These are phyloP conservation scores for Polyplosphaeria fusca DNA, from an alignment of 495 filamentous ascomycete genomes.

Conservation along the genomic window DNA sequence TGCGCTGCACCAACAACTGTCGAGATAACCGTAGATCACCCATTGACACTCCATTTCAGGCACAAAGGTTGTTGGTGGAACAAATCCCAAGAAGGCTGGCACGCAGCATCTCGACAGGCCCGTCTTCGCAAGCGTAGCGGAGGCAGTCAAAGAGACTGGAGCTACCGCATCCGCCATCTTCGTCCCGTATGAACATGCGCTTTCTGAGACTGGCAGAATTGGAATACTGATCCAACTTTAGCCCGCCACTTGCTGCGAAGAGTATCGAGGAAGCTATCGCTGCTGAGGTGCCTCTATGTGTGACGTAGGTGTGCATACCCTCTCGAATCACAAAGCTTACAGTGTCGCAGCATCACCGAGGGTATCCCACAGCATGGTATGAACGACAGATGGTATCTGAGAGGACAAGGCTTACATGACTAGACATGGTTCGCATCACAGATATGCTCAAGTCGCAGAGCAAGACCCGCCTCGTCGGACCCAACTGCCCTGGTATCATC, in stretches of 20 bases:
- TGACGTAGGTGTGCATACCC: slow-evolving; percentile 58
- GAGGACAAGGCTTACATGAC: slow-evolving; percentile 14
- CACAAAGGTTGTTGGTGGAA: slow-evolving; percentile 95
- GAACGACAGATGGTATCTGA: slow-evolving; percentile 20
- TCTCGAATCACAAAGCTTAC: slow-evolving; percentile 23
- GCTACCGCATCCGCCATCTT: slow-evolving; percentile 94
- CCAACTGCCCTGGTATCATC: slow-evolving; percentile 99
- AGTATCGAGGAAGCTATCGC: slow-evolving; percentile 96
- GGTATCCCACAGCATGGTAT: slow-evolving; percentile 94
- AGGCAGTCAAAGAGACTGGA: slow-evolving; percentile 88
- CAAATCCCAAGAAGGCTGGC: slow-evolving; percentile 98
- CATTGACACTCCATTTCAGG: slow-evolving; percentile 54
- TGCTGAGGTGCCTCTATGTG: slow-evolving; percentile 87
- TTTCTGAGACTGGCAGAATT: background rate
- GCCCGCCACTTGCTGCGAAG: slow-evolving; percentile 83
- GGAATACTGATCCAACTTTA: slow-evolving; percentile 40
- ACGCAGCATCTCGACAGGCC: slow-evolving; percentile 82
- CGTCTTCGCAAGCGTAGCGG: slow-evolving; percentile 84
- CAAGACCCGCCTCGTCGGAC: slow-evolving; percentile 94
- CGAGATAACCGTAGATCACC: slow-evolving; percentile 28
- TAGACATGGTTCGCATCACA: slow-evolving; percentile 99
- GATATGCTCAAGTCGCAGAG: slow-evolving; percentile 95
- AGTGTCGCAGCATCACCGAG: slow-evolving; percentile 91
- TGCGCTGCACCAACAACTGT: slow-evolving; percentile 29
- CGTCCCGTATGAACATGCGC: slow-evolving; percentile 68